These are phyloP conservation scores for Musa troglodytarum DNA, from an alignment of 176 grass and related monocot species.

Conservation along the genomic window DNA sequence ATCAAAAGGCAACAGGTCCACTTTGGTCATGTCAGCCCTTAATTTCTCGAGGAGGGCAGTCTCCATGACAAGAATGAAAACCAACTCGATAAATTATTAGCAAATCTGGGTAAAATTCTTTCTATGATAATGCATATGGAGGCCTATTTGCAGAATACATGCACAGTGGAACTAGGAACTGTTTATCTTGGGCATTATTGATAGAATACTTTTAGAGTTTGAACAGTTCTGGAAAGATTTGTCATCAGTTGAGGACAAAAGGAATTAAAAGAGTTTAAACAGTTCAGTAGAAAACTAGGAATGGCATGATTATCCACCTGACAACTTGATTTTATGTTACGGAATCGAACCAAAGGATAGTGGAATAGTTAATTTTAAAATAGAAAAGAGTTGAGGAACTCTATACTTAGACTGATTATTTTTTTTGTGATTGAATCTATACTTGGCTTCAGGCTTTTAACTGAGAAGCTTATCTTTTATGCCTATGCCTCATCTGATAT, in stretches of 20 bases:
- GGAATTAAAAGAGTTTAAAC: not conserved
- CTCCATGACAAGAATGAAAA: not conserved
- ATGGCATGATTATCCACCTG: not conserved
- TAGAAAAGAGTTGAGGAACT: not conserved
- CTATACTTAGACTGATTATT: too few relatives aligned
- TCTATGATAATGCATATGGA: not conserved
- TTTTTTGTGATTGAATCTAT: too few relatives aligned
- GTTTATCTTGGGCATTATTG: not conserved
- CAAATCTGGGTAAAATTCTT: not conserved
- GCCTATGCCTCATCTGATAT: not conserved
- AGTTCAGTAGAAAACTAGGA: not conserved
- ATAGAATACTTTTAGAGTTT: not conserved
- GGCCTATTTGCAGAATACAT: not conserved
- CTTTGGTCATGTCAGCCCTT: not conserved
- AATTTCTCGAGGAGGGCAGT: not conserved
- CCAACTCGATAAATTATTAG: not conserved
- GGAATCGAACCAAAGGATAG: not conserved
- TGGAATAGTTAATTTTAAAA: not conserved
- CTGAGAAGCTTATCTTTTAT: not conserved
- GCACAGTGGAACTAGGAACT: too few relatives aligned
- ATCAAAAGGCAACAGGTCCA: not conserved
- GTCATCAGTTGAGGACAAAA: not conserved
- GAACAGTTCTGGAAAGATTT: not conserved
- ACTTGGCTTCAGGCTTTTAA: not conserved
- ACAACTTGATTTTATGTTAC: not conserved